Evolutionary conservation across 371 early-diverging fungal genomes (phyloP).

Genomic region (Apophysomyces elegans): DNA sequence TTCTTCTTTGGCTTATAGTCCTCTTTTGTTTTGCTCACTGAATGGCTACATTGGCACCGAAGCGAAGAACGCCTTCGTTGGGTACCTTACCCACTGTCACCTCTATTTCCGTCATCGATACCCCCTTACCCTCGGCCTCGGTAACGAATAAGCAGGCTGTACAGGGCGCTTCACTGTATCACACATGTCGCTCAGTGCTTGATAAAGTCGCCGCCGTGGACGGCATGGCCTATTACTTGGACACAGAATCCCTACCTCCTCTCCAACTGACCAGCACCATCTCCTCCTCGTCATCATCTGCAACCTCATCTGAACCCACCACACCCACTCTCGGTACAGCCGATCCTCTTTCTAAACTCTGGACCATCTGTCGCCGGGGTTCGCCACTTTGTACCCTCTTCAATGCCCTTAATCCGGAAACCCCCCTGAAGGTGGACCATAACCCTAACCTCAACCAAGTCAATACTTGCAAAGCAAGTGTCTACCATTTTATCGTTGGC

Average conservation of each 20-base stretch:
- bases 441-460: conserved; percentile 59
- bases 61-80: conserved; percentile 39
- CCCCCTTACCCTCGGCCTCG: conserved; percentile 33
- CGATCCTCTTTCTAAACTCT: conserved; percentile 88
- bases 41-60: conserved; percentile 31
- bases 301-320: conserved; percentile 33
- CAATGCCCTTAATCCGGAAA: conserved; percentile 72
- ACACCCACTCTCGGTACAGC: conserved; percentile 31
- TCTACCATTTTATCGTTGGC: conserved; percentile 79
- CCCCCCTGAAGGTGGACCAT: conserved; percentile 56
- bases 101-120: conserved; percentile 27
- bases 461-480: conserved; percentile 82
- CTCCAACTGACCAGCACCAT: conserved; percentile 12
- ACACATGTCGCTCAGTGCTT: conserved; percentile 61
- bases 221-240: conserved; percentile 61
- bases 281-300: conserved; percentile 23
- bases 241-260: conserved; percentile 27
- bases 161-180: conserved; percentile 61
- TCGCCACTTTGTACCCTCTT: conserved; percentile 81
- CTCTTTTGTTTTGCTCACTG: background rate
- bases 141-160: conserved; percentile 43
- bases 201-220: conserved; percentile 65
- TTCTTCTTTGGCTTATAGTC: background rate
- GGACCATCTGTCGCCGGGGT: conserved; percentile 88
- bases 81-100: conserved; percentile 27